Base-by-base conservation (phyloP, 2,329 filamentous ascomycete species). In the Blastomyces gilchristii region DNA sequence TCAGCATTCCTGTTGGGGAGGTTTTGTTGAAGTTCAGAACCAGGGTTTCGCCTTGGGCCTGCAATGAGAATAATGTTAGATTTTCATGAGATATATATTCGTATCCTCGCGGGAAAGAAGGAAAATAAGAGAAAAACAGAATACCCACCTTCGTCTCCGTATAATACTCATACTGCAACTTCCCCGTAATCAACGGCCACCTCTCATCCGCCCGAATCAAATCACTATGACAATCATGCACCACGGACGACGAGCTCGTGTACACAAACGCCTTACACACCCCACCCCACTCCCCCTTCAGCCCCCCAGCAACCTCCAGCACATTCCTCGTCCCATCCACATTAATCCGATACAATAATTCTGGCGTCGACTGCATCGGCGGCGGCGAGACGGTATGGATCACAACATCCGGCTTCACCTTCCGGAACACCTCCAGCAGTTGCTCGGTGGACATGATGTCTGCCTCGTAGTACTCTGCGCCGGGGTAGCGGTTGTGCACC, bases 371-470 rank as follows among this genome's bases (percentile, higher is more conserved):
- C 9, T 69, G 81, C 76, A 71, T 82, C 76, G 71, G 78, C 76
- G 73, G 80, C 71, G 90, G 89, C 43, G 87, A 90, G 25, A 93
- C 94, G 1, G 92, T 96, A 77, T 99, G 93, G 71, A 97, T 87
- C 60, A 99, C 90, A 16, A 95, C 84, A 72, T 91, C 86, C 25
- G 93, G 92, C 69, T 83, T 83, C 62, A 86, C 81, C 66, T 85
- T 79, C 41, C 81, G 75, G 69, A 97, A 86, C 54, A 90, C 77
- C 47, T 81, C 78, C 50, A 83, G 74, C 66, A 94, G 81, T 65
- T 81, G 81, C 62, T 80, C 79, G 22, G 78, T 72, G 66, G 89
- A 85, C 62, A 89, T 91, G 73, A 94, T 91, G 76, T 93, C 89
- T 73, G 85, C 88, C 69, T 91, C 86, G 74, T 85, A 82, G 78